Evolutionary conservation across 2,329 filamentous ascomycete genomes (phyloP).

Genomic region (Colletotrichum sp.): DNA sequence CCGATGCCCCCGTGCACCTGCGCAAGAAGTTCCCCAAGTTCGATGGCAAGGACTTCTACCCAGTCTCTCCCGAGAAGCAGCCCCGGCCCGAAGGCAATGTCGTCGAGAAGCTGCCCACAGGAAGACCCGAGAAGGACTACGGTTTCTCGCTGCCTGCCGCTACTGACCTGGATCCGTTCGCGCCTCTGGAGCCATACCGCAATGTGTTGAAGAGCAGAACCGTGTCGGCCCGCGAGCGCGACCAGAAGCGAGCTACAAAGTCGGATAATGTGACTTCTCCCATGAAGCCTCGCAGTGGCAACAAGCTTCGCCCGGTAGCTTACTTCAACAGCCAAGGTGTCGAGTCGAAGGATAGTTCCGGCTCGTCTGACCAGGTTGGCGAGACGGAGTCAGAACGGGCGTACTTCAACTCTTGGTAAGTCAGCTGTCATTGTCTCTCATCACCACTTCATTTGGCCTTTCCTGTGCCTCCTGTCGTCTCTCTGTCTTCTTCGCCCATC

Average conservation of each 20-base stretch:
- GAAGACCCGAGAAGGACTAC: constrained; percentile 6
- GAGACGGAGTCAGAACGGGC: constrained; percentile 52
- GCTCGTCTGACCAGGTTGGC: constrained; percentile 24
- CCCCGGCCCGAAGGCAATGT: not conserved
- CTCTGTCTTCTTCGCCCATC: not conserved
- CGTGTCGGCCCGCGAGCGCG: not conserved
- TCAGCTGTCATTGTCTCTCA: not conserved
- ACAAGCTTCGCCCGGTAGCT: constrained; percentile 1
- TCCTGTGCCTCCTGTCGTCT: not conserved
- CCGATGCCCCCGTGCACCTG: constrained; percentile 55
- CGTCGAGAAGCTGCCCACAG: not conserved
- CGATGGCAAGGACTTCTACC: constrained; percentile 70
- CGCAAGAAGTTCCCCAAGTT: constrained; percentile 65
- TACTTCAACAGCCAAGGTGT: constrained; percentile 19
- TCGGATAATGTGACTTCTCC: constrained; percentile 22
- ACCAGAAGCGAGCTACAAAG: constrained; percentile 20
- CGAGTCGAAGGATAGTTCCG: constrained; percentile 4
- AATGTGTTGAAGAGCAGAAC: not conserved
- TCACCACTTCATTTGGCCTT: not conserved
- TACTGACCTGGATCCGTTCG: constrained; percentile 11
- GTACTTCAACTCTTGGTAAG: constrained; percentile 42
- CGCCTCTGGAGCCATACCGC: constrained; percentile 13
- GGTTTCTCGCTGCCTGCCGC: constrained; percentile 5
- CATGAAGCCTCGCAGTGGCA: constrained; percentile 10
- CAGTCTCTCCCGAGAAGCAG: constrained; percentile 55